A percentile compares a stretch with the other conserved stretches of the same genome.
phyloP scores from a whole-genome alignment of 371 early-diverging fungal species.

The Mucor velutinosus region DNA sequence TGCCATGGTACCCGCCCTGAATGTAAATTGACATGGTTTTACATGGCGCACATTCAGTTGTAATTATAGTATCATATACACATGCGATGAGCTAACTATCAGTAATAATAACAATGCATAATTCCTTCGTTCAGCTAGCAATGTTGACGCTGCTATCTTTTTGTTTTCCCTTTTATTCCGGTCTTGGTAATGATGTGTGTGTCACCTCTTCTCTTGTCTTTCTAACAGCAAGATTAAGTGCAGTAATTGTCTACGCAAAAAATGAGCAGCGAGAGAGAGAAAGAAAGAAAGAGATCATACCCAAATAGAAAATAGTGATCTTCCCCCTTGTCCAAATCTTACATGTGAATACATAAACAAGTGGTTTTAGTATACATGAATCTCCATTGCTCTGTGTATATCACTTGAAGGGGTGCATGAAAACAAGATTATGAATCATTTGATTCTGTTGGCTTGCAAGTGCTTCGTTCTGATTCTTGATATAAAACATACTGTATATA shows the following conservation, averaged over 20 bases:
- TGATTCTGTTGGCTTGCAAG: neutral
- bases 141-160: neutral
- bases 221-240: neutral
- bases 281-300: neutral
- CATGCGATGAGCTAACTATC: neutral
- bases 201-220: neutral
- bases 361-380: neutral
- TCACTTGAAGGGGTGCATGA: neutral
- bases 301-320: neutral
- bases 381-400: neutral
- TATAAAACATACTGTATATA: neutral
- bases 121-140: neutral
- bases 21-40: neutral
- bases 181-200: neutral
- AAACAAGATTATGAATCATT: conserved; percentile 1
- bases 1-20: neutral
- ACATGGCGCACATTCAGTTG: neutral
- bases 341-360: conserved; percentile 1
- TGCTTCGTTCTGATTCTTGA: neutral
- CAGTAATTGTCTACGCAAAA: neutral
- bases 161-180: neutral
- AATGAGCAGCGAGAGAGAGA: neutral
- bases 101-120: neutral
- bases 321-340: neutral
- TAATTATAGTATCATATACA: neutral